These are phyloP conservation scores for Saksenaea vasiformis DNA, from an alignment of 371 early-diverging fungal genomes.

Conservation along the genomic window DNA sequence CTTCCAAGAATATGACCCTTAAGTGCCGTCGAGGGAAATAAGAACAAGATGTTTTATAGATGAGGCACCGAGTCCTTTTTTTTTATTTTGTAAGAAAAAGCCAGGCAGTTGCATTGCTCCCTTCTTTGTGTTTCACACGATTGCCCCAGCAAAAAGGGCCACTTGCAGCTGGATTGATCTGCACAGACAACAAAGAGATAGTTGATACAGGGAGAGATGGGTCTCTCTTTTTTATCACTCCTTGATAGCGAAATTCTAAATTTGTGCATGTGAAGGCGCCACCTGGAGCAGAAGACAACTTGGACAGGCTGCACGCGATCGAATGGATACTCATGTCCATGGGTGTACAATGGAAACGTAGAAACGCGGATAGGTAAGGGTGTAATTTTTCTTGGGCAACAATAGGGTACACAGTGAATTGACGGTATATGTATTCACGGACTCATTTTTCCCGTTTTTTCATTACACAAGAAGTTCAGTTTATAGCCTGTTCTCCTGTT, in stretches of 20 bases:
- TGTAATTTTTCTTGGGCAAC: constrained; percentile 2
- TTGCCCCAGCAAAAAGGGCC: constrained; percentile 1
- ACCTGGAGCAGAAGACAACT: not conserved
- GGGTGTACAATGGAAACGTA: not conserved
- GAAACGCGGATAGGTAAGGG: not conserved
- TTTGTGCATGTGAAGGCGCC: constrained; percentile 7
- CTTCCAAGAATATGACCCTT: too few species aligned
- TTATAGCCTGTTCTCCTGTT: constrained; percentile 1
- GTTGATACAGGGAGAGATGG: not conserved
- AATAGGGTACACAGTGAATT: not conserved
- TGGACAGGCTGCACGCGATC: constrained; percentile 1
- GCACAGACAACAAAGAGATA: constrained; percentile 7
- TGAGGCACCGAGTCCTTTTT: too few species aligned
- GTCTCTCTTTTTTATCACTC: not conserved
- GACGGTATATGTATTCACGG: not conserved
- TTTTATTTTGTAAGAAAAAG: too few species aligned
- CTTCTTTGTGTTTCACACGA: not conserved
- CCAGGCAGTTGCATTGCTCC: not conserved
- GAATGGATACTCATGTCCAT: not conserved
- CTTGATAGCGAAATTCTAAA: not conserved
- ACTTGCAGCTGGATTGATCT: constrained; percentile 5
- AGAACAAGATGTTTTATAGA: too few species aligned
- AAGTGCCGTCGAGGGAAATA: too few species aligned
- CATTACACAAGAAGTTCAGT: constrained; percentile 6
- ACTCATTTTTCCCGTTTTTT: constrained; percentile 5